Base-by-base conservation (phyloP, 2,329 filamentous ascomycete genomes). In the Sporothrix schenckii region DNA sequence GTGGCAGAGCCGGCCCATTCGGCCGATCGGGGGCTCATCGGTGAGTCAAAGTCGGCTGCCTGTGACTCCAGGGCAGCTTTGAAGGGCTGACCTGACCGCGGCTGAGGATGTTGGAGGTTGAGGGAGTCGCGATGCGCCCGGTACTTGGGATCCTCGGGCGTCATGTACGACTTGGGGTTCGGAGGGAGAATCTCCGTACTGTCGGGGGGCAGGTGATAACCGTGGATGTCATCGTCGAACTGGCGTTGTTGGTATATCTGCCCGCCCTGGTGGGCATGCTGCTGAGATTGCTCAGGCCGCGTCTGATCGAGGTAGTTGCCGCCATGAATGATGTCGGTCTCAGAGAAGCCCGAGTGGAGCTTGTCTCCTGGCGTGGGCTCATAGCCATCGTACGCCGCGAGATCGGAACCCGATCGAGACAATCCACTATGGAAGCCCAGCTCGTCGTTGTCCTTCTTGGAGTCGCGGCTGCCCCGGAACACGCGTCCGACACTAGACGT, bases 401-500 rank as follows among this genome's bases (percentile, higher is more conserved):
- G 77, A 75, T 93, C 91, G 0, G 92, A 95, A 0, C 88, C 91
- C 11, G 93, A 95, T 50, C 91, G 89, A 44, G 93, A 97, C n/a
- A 83, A 83, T 3, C 72, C 71, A 41, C 72, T 73, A 71, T 75
- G 74, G 70, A 72, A 77, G 16, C 74, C 72, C 44, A 73, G 72
- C 80, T 49, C 79, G 85, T 81, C 88, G 79, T 80, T 89, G 81
- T 83, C 90, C 79, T 84, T 89, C 81, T 83, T 89, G 81, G 84
- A 83, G 56, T 86, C 84, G 75, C 86, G 87, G 77, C 88, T 92
- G 76, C 87, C 88, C 53, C 91, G 88, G 78, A 94, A 91, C 53
- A 90, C 91, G 75, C 91, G 91, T 58, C 92, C 90, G 56, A 93
- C 89, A 72, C 93, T 97, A 0, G 93, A 97, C 4, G 94, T 88